Base-by-base conservation (phyloP, 768 basidiomycete genomes). In the Podaxis sp. region DNA sequence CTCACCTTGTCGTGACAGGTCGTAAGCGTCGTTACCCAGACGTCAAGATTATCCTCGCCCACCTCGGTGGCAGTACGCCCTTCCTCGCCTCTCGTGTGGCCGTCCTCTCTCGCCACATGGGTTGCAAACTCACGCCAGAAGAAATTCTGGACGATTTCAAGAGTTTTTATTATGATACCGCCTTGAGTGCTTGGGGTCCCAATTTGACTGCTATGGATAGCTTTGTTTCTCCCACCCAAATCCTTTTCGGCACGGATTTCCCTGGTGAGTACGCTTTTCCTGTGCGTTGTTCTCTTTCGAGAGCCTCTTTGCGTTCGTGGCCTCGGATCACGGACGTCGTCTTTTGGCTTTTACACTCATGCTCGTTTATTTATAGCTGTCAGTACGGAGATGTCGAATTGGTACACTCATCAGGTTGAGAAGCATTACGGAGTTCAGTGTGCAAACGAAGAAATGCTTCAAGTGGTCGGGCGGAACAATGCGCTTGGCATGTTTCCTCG, bases 221-320 rank as follows among this genome's bases (percentile, higher is more conserved):
- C 20, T 85, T 88, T 68, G 80, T 85, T 2, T 69, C 75, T 22
- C 69, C 73, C 1, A 81, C 84, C 50, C 84, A 73, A 38, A 72
- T 92, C 58, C 74, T 91, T 26, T 91, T 88, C 71, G 90, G 90
- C 44, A 87, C 87, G 15, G 90, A 93, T 72, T 89, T 89, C 68
- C 90, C 90, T 58, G 90, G 90, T 89, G 70, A 60, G 75, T 66
- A 59, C 50, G 15, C 51, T 36, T 49, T 57, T 15, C 50, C n/a
- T 57, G 36, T 56, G 22, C 28, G 26, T 56, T 41, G 30, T 10
- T 13, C 17, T 48, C 36, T 53, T 20, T 46, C 22, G 30, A 33
- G 30, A 7, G 30, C 30, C 8, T 33, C 30, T 33, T 8, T 44
- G 13, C 38, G n/a, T 22, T 53, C 24, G 26, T 63, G 54, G 55